Percentiles rank a stretch among this genome's conserved stretches.
phyloP scores from a whole-genome alignment of 2,329 filamentous ascomycete species.

The Sclerotinia minor region DNA sequence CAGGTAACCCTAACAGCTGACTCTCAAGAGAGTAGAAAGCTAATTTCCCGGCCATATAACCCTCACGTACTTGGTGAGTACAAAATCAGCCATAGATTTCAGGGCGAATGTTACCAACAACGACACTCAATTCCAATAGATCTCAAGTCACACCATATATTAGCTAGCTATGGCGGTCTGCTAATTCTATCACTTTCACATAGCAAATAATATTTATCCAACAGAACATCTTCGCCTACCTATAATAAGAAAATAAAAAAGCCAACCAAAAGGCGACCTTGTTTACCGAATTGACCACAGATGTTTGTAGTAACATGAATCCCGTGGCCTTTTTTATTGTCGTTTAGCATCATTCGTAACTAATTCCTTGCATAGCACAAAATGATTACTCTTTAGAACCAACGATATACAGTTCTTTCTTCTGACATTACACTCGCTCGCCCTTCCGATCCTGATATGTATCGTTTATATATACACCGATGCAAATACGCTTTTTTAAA shows the following conservation, averaged over 20 bases:
- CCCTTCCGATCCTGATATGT: not conserved
- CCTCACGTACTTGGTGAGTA: not conserved
- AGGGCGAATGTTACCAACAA: not conserved
- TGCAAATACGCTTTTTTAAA: not conserved
- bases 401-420: not conserved
- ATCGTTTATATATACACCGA: not conserved
- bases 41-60: not conserved
- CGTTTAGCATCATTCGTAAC: not conserved
- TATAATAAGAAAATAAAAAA: not conserved
- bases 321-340: not conserved
- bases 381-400: not conserved
- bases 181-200: not conserved
- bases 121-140: not conserved
- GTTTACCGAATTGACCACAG: not conserved
- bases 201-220: not conserved
- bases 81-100: not conserved
- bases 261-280: too few species aligned
- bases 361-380: not conserved
- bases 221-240: too few species aligned
- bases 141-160: not conserved
- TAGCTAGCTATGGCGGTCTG: too few species aligned
- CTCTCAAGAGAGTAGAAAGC: not conserved
- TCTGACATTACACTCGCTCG: not conserved
- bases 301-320: not conserved
- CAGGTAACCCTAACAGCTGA: not conserved